Base-by-base conservation (phyloP, 495 filamentous ascomycete genomes). In the Amniculicola lignicola region DNA sequence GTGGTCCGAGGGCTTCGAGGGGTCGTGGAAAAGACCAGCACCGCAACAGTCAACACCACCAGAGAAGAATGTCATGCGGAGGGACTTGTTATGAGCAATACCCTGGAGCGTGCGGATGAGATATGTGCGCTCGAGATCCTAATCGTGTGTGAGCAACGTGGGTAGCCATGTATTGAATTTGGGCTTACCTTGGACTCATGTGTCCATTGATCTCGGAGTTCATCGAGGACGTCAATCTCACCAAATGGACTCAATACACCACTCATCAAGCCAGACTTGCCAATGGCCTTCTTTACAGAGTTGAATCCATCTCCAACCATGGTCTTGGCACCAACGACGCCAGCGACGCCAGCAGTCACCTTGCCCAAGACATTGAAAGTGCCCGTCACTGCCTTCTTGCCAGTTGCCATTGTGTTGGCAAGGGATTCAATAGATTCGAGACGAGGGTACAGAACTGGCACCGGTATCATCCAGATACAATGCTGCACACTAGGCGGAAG, bases 121-220 rank as follows among this genome's bases (percentile, higher is more conserved):
- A 67, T 98, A 98, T 23, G 93, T 98, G 50, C 93, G 81, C 70
- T 98, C 93, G 44, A 98, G 82, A 59, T 98, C 93, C 80, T 86
- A 61, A 11, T 14, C 4, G 11, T 23, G 15, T 54, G 15, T 52
- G 19, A 59, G 47, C 33, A 51, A 55, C 28, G 18, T 43, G 41
- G 12, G 25, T 18, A 45, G 33, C 48, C 36, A 48, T 16, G 21
- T 25, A 28, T 48, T 16, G 41, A 23, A 15, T 29, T 29, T 18
- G 21, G 18, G 23, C 62, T 23, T 68, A 85, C 83, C 76, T 98
- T 98, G 22, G 84, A 89, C 47, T 97, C 92, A 67, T 98, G 93
- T 15, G 94, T 98, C 93, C 93, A 98, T 75, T 93, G 84, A 68
- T 98, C 94, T 59, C 90, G 81, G 27, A 98, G 72, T 69, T 96